Base-by-base conservation (phyloP, 176 grass and related monocot species). In the Avena atlantica region DNA sequence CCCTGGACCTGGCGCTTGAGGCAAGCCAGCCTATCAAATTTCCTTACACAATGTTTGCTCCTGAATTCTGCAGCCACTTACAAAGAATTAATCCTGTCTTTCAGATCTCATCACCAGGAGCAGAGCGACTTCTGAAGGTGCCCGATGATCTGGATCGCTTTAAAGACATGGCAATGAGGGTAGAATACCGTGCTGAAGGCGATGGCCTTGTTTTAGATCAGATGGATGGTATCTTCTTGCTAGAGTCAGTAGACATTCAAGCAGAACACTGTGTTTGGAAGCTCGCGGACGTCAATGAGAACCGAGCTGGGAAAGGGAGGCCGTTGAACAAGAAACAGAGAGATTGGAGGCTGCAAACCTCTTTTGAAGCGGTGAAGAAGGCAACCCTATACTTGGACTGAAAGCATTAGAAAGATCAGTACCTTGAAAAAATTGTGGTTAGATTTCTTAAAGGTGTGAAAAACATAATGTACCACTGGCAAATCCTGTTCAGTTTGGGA, bases 91-190 rank as follows among this genome's bases (percentile, higher is more conserved):
- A 64, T 51, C 68, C 76, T 61, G 49, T 45, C 12, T 78, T 92
- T 78, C 90, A 98, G 93, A 89, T 98, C 14, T 98, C 96, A 49
- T 98, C 96, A 36, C 88, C 96, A 72, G 96, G 93, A n/a, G 96
- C 96, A 11, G 93, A 98, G 75, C 68, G 93, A 34, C 90, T 98
- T 78, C 63, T 98, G 14, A 96, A 91, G 84, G 90, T 98, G 52
- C 92, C 93, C 0, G 86, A 82, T 53, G 92, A 98, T 89, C 70
- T 94, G 78, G 81, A 91, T 82, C 91, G 96, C n/a, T 98, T 98
- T 78, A 94, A 94, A 89, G 93, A 92, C 37, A 92, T 98, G 93
- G 86, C 89, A 11, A 88, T 98, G 96, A 87, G 82, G 34, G 93
- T 96, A 79, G 88, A 91, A 64, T 98, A 96, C 85, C 47, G 87